Evolutionary conservation across 192 early-diverging fungal species (phyloP).

Genomic region (Coemansia sp.): DNA sequence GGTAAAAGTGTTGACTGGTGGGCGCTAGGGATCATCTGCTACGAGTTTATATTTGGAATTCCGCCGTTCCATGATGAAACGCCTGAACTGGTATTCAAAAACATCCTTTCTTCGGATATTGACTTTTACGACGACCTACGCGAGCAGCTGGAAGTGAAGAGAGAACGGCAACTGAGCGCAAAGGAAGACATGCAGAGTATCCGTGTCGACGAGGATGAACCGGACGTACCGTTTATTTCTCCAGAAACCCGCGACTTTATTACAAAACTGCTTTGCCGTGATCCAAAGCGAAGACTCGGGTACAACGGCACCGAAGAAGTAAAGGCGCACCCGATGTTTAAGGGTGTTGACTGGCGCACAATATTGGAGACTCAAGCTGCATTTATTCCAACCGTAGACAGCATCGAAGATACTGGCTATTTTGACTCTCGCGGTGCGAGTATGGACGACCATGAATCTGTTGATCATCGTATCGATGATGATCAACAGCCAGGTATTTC

Average conservation of each 20-base stretch:
- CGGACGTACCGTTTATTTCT: constrained; percentile 18
- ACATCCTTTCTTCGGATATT: constrained; percentile 33
- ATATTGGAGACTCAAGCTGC: constrained; percentile 64
- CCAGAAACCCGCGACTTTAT: constrained; percentile 52
- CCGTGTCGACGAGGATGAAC: neutral
- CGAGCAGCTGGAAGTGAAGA: constrained; percentile 3
- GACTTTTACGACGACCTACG: constrained; percentile 45
- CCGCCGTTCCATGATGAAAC: constrained; percentile 72
- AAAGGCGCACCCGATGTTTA: constrained; percentile 65
- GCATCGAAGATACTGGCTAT: constrained; percentile 85
- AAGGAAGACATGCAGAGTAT: neutral
- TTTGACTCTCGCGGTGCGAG: constrained; percentile 88
- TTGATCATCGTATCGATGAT: neutral
- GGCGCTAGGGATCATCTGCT: constrained; percentile 89
- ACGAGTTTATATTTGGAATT: constrained; percentile 86
- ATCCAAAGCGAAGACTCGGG: constrained; percentile 61
- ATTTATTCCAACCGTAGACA: constrained; percentile 78
- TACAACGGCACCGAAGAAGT: constrained; percentile 60
- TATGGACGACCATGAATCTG: constrained; percentile 51
- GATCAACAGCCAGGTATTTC: neutral
- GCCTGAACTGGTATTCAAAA: constrained; percentile 48
- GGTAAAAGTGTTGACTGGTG: constrained; percentile 84
- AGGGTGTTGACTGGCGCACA: constrained; percentile 60
- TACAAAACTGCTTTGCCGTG: constrained; percentile 58
- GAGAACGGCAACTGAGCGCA: neutral